Evolutionary conservation across 2,329 filamentous ascomycete genomes (phyloP).

Genomic region (Xylaria sp.): DNA sequence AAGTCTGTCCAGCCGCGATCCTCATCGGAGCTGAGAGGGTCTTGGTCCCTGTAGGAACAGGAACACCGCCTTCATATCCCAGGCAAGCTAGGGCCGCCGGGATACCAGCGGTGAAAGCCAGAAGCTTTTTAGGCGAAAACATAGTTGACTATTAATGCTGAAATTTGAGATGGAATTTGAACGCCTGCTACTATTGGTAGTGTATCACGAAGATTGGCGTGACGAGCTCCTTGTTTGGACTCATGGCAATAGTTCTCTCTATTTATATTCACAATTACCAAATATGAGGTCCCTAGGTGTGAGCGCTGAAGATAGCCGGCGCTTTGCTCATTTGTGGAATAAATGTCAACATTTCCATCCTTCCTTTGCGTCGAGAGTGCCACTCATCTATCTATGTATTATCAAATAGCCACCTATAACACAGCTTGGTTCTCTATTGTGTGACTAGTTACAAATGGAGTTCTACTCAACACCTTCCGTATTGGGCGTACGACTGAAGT

Average conservation of each 20-base stretch:
- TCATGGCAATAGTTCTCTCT: background rate
- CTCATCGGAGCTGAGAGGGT: slow-evolving; percentile 48
- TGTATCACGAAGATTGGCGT: background rate
- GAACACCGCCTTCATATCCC: slow-evolving; percentile 49
- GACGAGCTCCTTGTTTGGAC: background rate
- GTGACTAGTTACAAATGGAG: slow-evolving; percentile 1
- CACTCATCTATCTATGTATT: background rate
- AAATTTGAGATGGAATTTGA: background rate
- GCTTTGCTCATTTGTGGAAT: slow-evolving; percentile 33
- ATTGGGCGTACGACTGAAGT: slow-evolving; percentile 4
- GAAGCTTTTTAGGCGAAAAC: slow-evolving; percentile 38
- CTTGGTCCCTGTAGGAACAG: slow-evolving; percentile 44
- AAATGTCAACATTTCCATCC: slow-evolving; percentile 26
- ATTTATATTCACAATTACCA: slow-evolving; percentile 17
- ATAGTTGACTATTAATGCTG: slow-evolving; percentile 3
- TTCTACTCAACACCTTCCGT: slow-evolving; percentile 12
- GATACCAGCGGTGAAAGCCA: slow-evolving; percentile 43
- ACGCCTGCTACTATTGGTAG: background rate
- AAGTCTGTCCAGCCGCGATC: slow-evolving; percentile 48
- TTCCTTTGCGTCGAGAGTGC: background rate
- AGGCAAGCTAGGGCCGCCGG: slow-evolving; percentile 48
- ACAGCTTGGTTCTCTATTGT: background rate
- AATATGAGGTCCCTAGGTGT: background rate
- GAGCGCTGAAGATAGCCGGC: background rate
- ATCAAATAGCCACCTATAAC: slow-evolving; percentile 21